Percentiles rank a stretch among this genome's conserved stretches.
Evolutionary conservation across 2,329 filamentous ascomycete species (phyloP).

Genomic region (Colletotrichum brevisporum): DNA sequence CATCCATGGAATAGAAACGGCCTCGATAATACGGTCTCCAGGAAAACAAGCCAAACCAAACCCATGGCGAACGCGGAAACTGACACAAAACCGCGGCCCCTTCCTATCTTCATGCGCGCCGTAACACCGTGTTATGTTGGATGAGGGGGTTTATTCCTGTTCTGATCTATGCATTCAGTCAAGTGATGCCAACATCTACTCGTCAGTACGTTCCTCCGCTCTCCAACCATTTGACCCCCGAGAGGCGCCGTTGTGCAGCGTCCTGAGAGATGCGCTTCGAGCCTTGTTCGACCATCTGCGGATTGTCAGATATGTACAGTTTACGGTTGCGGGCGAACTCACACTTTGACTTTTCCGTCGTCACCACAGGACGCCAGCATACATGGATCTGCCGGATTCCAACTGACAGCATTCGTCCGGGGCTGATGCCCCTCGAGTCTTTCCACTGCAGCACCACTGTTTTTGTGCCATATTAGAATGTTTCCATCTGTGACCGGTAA

Average conservation of each 20-base stretch:
- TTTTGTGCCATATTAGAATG: constrained; percentile 93
- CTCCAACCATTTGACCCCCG: constrained; percentile 35
- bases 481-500: constrained; percentile 64
- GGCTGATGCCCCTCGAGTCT: constrained; percentile 80
- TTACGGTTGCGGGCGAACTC: constrained; percentile 54
- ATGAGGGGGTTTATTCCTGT: constrained; percentile 28
- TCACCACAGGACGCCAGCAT: constrained; percentile 95
- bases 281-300: constrained; percentile 47
- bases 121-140: constrained; percentile 26
- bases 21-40: not conserved
- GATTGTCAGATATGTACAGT: constrained; percentile 2
- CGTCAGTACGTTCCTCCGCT: constrained; percentile 24
- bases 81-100: not conserved
- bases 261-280: constrained; percentile 42
- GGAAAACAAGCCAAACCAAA: not conserved
- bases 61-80: too few relatives aligned
- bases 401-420: constrained; percentile 89
- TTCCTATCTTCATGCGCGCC: constrained; percentile 20
- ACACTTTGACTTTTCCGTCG: constrained; percentile 89
- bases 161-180: constrained; percentile 25
- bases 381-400: constrained; percentile 86
- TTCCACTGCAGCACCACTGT: constrained; percentile 82
- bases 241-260: constrained; percentile 33
- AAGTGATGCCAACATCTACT: not conserved
- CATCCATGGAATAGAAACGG: too few relatives aligned